Evolutionary conservation across 176 grass and related monocot species (phyloP).

Genomic region (Musa schizocarpa): DNA sequence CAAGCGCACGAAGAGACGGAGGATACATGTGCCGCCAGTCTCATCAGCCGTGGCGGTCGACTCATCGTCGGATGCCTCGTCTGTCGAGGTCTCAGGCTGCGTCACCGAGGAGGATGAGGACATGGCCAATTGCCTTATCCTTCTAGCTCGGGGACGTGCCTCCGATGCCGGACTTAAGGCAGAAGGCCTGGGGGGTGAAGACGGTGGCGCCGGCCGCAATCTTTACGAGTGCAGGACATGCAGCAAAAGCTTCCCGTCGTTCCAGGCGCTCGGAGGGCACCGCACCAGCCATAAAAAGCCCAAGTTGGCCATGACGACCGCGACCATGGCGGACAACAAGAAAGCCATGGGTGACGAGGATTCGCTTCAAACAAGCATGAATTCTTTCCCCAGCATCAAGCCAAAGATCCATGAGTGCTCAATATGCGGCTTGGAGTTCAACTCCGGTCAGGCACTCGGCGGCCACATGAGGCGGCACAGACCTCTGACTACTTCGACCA

Average conservation of each 20-base stretch:
- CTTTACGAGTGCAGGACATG: slow-evolving; percentile 3
- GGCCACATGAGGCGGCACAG: slow-evolving; percentile 93
- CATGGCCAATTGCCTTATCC: slow-evolving; percentile 8
- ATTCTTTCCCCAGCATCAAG: not conserved
- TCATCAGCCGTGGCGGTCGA: not conserved
- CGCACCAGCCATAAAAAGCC: slow-evolving; percentile 1
- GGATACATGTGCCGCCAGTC: not conserved
- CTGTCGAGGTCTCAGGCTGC: not conserved
- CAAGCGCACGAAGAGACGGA: slow-evolving; percentile 3
- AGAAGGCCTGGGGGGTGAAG: not conserved
- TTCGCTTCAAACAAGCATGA: not conserved
- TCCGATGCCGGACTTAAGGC: not conserved
- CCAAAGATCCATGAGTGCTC: slow-evolving; percentile 38
- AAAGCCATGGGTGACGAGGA: not conserved
- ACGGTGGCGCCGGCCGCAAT: not conserved
- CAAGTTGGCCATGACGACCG: not conserved
- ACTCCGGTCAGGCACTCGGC: slow-evolving; percentile 82
- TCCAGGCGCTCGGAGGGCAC: slow-evolving; percentile 2
- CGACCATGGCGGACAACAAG: not conserved
- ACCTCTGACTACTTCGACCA: not conserved
- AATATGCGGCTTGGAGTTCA: slow-evolving; percentile 74
- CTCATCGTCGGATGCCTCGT: not conserved
- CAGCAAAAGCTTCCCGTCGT: not conserved
- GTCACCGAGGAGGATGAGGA: not conserved
- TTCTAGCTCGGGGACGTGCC: not conserved